Conservation (phyloP, 192 early-diverging fungal species). For the Mortierella antarctica region DNA sequence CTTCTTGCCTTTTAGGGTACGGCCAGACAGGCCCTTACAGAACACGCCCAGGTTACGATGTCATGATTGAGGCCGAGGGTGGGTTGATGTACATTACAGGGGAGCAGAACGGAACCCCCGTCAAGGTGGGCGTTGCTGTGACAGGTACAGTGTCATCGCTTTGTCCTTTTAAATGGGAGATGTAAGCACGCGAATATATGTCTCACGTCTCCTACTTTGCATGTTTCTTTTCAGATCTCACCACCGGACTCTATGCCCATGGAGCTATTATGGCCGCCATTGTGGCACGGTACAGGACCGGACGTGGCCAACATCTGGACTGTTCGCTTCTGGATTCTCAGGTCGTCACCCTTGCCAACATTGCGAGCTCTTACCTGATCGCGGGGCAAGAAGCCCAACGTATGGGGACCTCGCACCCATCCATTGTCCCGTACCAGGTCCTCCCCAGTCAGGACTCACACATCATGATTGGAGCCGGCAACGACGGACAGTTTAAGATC, state of each 20-base stretch:
- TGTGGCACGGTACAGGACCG: slow-evolving; percentile 69
- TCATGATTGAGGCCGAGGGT: slow-evolving; percentile 88
- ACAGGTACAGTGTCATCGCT: slow-evolving; percentile 65
- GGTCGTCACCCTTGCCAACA: slow-evolving; percentile 89
- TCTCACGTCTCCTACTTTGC: too few species aligned
- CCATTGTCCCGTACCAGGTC: slow-evolving; percentile 94
- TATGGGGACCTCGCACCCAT: slow-evolving; percentile 89
- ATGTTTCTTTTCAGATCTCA: slow-evolving; percentile 59
- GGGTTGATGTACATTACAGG: slow-evolving; percentile 99
- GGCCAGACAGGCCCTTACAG: slow-evolving; percentile 89
- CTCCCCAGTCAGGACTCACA: slow-evolving; percentile 81
- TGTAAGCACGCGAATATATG: too few species aligned
- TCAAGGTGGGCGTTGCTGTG: slow-evolving; percentile 97
- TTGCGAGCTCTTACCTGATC: slow-evolving; percentile 88
- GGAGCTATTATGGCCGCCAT: slow-evolving; percentile 93
- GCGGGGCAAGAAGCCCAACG: slow-evolving; percentile 82
- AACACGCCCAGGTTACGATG: slow-evolving; percentile 87
- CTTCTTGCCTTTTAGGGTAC: slow-evolving; percentile 67
- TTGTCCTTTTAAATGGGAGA: too few species aligned
- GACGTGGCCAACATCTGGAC: slow-evolving; percentile 88
- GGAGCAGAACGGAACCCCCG: slow-evolving; percentile 81
- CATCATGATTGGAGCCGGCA: slow-evolving; percentile 92
- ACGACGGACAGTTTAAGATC: slow-evolving; percentile 84
- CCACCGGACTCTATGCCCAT: slow-evolving; percentile 83
- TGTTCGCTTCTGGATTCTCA: slow-evolving; percentile 91